A percentile compares a stretch with the other conserved stretches of the same genome.
phyloP scores from a whole-genome alignment of 2,329 filamentous ascomycete species.

The Aureobasidium leucospermi region DNA sequence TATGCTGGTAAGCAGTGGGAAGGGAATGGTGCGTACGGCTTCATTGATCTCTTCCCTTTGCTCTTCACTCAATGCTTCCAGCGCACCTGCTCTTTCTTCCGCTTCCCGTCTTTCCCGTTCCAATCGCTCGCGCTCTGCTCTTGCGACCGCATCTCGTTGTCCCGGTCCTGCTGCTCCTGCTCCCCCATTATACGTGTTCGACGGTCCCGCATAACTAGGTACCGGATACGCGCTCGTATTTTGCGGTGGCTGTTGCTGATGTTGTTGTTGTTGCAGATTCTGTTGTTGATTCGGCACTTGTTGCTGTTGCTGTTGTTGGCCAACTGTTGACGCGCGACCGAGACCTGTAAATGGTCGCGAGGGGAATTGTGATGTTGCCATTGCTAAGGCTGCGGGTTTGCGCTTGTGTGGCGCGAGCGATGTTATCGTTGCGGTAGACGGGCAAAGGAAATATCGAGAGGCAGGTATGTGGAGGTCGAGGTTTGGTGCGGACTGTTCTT shows the following conservation, averaged over 20 bases:
- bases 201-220: conserved; percentile 24
- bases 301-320: conserved; percentile 18
- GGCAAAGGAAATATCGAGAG: not conserved
- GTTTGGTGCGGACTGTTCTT: not conserved
- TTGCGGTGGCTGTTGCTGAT: conserved; percentile 13
- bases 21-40: conserved; percentile 55
- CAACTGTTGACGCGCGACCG: conserved; percentile 25
- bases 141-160: conserved; percentile 35
- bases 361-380: conserved; percentile 50
- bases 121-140: conserved; percentile 34
- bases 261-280: not conserved
- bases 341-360: conserved; percentile 48
- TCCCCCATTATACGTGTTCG: conserved; percentile 27
- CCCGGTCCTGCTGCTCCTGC: conserved; percentile 27
- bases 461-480: too few relatives aligned
- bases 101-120: conserved; percentile 36
- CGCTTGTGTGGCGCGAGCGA: not conserved
- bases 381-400: conserved; percentile 20
- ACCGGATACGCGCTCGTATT: conserved; percentile 20
- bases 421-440: not conserved
- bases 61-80: conserved; percentile 62
- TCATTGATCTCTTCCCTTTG: conserved; percentile 71
- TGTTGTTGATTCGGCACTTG: not conserved
- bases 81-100: conserved; percentile 35
- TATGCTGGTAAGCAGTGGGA: not conserved